Conservation (phyloP, 2,329 filamentous ascomycete species). For the Penicillium sp. region DNA sequence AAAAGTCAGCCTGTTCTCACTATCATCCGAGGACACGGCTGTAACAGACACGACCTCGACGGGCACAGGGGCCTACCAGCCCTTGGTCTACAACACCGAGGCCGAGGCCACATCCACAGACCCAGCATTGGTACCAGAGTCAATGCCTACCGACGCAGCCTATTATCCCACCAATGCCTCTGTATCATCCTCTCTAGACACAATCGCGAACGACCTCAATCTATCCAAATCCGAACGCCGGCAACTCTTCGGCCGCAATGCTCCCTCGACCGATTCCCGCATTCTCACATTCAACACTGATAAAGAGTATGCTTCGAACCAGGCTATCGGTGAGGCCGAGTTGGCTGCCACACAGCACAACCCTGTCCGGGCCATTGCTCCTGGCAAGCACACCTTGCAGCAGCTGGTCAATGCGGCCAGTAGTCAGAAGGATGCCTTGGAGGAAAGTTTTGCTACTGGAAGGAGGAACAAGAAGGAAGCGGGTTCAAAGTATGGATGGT, state of each 20-base stretch:
- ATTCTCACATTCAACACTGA: constrained; percentile 90
- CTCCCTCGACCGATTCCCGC: constrained; percentile 60
- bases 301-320: constrained; percentile 83
- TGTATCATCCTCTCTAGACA: constrained; percentile 58
- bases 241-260: constrained; percentile 79
- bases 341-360: constrained; percentile 68
- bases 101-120: constrained; percentile 30
- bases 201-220: constrained; percentile 77
- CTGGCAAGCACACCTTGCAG: constrained; percentile 86
- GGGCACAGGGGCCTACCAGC: constrained; percentile 43
- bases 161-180: constrained; percentile 23
- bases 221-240: constrained; percentile 77
- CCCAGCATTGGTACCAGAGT: constrained; percentile 22
- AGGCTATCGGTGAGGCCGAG: constrained; percentile 68
- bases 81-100: constrained; percentile 47
- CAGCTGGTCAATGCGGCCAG: constrained; percentile 85
- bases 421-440: constrained; percentile 82
- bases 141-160: constrained; percentile 8
- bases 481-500: constrained; percentile 84
- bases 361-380: constrained; percentile 79
- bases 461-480: constrained; percentile 81
- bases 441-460: constrained; percentile 88
- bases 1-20: constrained; percentile 54
- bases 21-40: constrained; percentile 39
- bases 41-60: constrained; percentile 15